These are phyloP conservation scores for Diospyros kaki DNA, from an alignment of 148 eudicot genomes.

Conservation along the genomic window DNA sequence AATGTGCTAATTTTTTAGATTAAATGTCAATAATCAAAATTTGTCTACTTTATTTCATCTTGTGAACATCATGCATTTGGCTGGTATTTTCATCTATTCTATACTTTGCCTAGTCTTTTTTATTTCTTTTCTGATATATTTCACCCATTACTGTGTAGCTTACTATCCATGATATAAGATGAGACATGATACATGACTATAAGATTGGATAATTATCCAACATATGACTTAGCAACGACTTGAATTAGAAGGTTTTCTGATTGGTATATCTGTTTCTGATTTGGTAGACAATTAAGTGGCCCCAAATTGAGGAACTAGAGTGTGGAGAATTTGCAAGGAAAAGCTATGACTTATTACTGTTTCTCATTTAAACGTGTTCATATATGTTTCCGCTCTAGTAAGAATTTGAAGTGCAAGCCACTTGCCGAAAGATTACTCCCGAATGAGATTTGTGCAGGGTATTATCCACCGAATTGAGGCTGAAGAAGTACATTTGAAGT, in stretches of 20 bases:
- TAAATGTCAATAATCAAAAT: background rate
- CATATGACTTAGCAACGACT: background rate
- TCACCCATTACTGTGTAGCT: background rate
- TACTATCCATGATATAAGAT: background rate
- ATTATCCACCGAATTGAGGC: slow-evolving; percentile 85
- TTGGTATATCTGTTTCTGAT: background rate
- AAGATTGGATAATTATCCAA: background rate
- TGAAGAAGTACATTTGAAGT: slow-evolving; percentile 68
- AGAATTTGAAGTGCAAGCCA: background rate
- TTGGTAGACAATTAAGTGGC: background rate
- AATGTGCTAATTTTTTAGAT: background rate
- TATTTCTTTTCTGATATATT: background rate
- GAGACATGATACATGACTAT: background rate
- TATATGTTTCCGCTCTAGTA: too few relatives aligned
- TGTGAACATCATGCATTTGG: background rate
- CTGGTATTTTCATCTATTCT: background rate
- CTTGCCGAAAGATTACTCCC: background rate
- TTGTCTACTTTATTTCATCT: background rate
- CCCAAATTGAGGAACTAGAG: background rate
- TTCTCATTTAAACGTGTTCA: too few relatives aligned
- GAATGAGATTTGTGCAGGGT: slow-evolving; percentile 49
- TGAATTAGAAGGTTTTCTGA: background rate
- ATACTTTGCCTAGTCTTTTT: background rate
- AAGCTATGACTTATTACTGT: too few relatives aligned
- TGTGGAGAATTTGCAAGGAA: too few relatives aligned